A percentile compares a stretch with the other conserved stretches of the same genome.
Evolutionary conservation across 2,329 filamentous ascomycete species (phyloP).

Genomic region (Colletotrichum zoysiae): DNA sequence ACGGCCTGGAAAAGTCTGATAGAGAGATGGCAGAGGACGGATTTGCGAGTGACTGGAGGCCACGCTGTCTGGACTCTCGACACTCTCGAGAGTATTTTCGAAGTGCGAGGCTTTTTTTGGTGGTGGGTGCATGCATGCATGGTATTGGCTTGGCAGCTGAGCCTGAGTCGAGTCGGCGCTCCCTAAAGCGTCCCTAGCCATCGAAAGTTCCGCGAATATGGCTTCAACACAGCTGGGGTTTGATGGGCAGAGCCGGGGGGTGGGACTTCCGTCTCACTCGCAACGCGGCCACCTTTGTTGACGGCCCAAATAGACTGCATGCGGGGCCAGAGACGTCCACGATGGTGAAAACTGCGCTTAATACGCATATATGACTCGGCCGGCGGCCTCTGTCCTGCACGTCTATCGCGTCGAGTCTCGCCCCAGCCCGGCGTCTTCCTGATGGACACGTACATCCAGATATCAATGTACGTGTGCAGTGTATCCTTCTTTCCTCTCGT

Average conservation of each 20-base stretch:
- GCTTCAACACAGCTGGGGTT: constrained; percentile 9
- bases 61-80: not conserved
- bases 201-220: constrained; percentile 8
- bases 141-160: constrained; percentile 34
- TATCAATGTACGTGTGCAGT: not conserved
- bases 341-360: not conserved
- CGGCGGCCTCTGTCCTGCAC: not conserved
- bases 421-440: not conserved
- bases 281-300: constrained; percentile 19
- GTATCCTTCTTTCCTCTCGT: not conserved
- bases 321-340: too few relatives aligned
- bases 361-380: not conserved
- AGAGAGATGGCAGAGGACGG: not conserved
- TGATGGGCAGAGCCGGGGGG: not conserved
- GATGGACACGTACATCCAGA: not conserved
- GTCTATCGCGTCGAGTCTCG: constrained; percentile 1
- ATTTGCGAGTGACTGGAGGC: not conserved
- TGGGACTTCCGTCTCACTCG: not conserved
- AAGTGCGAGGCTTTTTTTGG: not conserved
- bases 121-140: constrained; percentile 22
- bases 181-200: not conserved
- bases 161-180: not conserved
- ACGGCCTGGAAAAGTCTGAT: not conserved
- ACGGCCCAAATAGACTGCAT: constrained; percentile 1
- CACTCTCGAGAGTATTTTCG: not conserved